Evolutionary conservation across 2,329 filamentous ascomycete species (phyloP), one percentile per base, ranked within the genome.

Genomic region (Bisporella sp.): DNA sequence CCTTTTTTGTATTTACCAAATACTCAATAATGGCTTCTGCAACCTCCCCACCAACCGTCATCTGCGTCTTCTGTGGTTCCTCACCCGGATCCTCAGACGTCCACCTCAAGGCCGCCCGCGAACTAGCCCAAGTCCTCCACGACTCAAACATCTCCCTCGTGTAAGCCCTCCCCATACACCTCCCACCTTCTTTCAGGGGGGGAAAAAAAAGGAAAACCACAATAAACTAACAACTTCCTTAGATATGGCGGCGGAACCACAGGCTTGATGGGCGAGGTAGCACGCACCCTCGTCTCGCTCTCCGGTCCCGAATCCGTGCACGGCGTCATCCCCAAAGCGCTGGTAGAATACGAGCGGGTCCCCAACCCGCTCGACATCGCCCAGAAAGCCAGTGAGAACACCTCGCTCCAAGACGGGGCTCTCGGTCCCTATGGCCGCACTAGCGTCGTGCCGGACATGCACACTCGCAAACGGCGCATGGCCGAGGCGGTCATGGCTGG

Each of bases 11-110:
- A 21, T 21, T 21, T 21, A 21, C 21, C 21, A 21, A 21, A 21
- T 3, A 21, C 21, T 39, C 35, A 39, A 39, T 39, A 9, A 39
- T 39, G 35, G 35, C 40, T 13, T 28, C 43, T 21, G 37, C 37
- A 30, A n/a, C 46, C 13, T 37, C 45, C 21, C 54, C 61, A 62
- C 31, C 63, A 68, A 46, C 71, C 53, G 88, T 88, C 57, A 85
- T 96, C 66, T 95, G 89, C 68, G 92, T 97, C 59, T 97, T 96
- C 79, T 97, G 93, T 73, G 93, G 92, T 64, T 82, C 93, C 48
- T 85, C 81, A 7, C 68, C 77, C 11, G 93, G 93, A 46, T 82
- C 75, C 47, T 84, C 81, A 54, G 82, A 88, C 11, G 77, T 76
- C 4, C 89, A 96, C 69, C 71, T 95, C 62, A 82, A 54, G 46